Evolutionary conservation across 2,329 filamentous ascomycete genomes (phyloP), one percentile per base, ranked within the genome.

Genomic region (Setomelanomma holmii): DNA sequence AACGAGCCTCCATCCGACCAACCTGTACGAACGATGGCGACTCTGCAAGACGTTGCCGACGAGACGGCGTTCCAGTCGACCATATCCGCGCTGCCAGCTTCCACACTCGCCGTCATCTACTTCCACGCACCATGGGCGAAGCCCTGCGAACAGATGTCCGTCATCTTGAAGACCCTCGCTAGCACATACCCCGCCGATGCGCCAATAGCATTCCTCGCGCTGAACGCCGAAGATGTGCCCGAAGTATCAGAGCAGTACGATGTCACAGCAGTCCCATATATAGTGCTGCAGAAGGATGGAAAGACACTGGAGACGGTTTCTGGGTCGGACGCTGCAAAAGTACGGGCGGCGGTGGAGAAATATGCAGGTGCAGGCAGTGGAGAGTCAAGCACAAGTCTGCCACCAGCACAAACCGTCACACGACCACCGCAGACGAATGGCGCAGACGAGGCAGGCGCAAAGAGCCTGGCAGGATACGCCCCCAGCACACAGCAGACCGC

Each of bases 81-180:
- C 70, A 80, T 90, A 57, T 80, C 82, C 87, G 22, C 74, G 86
- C n/a, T 93, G 12, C 84, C 90, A 10, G 71, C 88, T 1, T 84
- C 87, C 14, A 86, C 89, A 14, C 85, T 97, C 54, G 82, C 93
- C 58, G 83, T 97, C 69, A 86, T 96, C 71, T 97, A 93, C 74
- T 99, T 99, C 82, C 90, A 98, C 75, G 92, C 95, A 17, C 90
- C 93, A 61, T 99, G 95, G 95, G 95, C 95, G 23, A 92, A 92
- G 53, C 95, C 95, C 40, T 98, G 95, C 81, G 87, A 90, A 58
- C 92, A 97, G 78, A 98, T 98, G 93, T 86, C 85, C 63, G 89
- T 87, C 44, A 89, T 98, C 64, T 86, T 99, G 60, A 83, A 85
- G 70, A 89, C 91, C 19, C 89, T 99, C 61, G 93, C 93, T 60